Evolutionary conservation across 139 green algal genomes (phyloP), one percentile per base, ranked within the genome.

Genomic region (Micractinium sp.): DNA sequence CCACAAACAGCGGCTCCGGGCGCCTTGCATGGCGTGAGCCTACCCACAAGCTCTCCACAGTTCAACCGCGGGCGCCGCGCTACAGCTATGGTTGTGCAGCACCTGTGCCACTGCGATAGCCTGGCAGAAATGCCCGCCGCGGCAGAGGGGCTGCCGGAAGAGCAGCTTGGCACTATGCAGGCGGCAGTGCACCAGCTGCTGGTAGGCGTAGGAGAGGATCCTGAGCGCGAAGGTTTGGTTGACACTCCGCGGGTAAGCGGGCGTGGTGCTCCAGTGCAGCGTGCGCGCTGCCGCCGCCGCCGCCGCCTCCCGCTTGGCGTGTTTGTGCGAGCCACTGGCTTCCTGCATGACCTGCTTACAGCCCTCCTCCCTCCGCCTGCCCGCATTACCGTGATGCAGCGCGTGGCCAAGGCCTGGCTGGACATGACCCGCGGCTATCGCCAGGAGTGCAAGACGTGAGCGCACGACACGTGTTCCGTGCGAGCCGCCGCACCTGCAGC

Each of bases 371-470:
- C 35, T 80, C 2, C 56, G 81, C 22, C 81, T 86, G n/a, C 35
- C 38, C 5, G 78, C 47, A 35, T 47, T 35, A 12, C n/a, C 18
- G 5, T 20, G 33, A 63, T 92, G 92, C 94, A 98, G 96, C 91
- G 97, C 9, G 97, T 99, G 16, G 97, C 96, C 15, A 98, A 98
- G 89, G 97, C 97, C 5, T 93, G 97, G 88, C 69, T 97, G n/a
- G 96, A 97, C 87, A 94, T 96, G 66, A 97, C 94, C 7, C 69
- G 81, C 14, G 95, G 95, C n/a, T 96, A 95, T 71, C 73, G 85
- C 13, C 87, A 95, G 74, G 92, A 94, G 83, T 93, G 35, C 81
- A 87, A 88, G 3, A 94, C 88, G 94, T 96, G 84, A 75, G 86
- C n/a, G 1, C 5, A 19, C 23, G 79, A 31, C 5, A 31, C 41